phyloP scores from a whole-genome alignment of 2,329 filamentous ascomycete genomes.

The Exophiala lecanii-corni region DNA sequence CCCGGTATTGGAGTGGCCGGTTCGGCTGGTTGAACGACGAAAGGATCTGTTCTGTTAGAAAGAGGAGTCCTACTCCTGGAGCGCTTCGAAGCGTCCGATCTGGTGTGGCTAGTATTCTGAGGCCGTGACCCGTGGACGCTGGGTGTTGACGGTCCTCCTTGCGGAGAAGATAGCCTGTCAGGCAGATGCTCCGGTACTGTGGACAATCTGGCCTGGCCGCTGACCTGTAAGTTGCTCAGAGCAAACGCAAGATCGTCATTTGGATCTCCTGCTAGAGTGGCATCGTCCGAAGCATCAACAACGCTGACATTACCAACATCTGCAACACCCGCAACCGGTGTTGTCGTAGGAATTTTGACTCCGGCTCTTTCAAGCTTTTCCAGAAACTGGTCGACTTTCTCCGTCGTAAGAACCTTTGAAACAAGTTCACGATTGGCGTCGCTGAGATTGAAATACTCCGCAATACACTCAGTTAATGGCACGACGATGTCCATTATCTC shows the following conservation, averaged over 20 bases:
- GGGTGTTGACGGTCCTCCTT: too few relatives aligned
- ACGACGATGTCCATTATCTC: slow-evolving; percentile 10
- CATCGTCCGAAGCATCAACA: slow-evolving; percentile 88
- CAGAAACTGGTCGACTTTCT: slow-evolving; percentile 11
- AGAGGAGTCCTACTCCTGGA: too few relatives aligned
- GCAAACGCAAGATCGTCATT: slow-evolving; percentile 5
- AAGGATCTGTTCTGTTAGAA: too few relatives aligned
- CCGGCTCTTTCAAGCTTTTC: slow-evolving; percentile 13
- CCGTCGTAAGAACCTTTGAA: slow-evolving; percentile 9
- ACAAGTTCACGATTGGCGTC: slow-evolving; percentile 9
- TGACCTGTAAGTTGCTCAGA: slow-evolving; percentile 8
- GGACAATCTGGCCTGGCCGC: slow-evolving; percentile 4
- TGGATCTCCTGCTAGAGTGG: slow-evolving; percentile 59
- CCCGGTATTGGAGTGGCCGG: too few relatives aligned
- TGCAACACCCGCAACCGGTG: slow-evolving; percentile 4
- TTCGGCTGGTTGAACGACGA: too few relatives aligned
- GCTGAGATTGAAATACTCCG: slow-evolving; percentile 6
- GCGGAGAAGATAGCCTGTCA: too few relatives aligned
- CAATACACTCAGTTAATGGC: slow-evolving; percentile 11
- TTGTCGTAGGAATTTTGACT: slow-evolving; percentile 7
- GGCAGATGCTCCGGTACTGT: slow-evolving; percentile 3
- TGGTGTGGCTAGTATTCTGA: too few relatives aligned
- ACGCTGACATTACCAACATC: slow-evolving; percentile 15
- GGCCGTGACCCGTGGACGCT: too few relatives aligned
- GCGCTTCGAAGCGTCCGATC: too few relatives aligned